Conservation (phyloP, 345 rosid species). For the Lenwebbia sp. region DNA sequence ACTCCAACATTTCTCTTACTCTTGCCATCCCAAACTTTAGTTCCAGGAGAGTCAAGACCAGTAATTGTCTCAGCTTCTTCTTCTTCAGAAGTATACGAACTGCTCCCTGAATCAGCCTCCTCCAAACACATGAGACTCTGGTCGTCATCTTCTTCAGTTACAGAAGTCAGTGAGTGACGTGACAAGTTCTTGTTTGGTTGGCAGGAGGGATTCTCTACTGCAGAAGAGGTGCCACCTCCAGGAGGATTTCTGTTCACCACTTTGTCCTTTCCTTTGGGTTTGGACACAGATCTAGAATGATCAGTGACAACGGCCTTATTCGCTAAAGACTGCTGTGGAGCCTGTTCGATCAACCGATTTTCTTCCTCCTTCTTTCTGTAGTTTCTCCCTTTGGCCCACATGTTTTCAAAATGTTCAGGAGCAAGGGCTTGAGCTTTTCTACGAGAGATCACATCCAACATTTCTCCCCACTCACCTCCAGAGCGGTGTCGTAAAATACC, state of each 20-base stretch:
- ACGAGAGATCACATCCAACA: slow-evolving; percentile 66
- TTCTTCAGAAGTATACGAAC: slow-evolving; percentile 68
- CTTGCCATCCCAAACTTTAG: slow-evolving; percentile 94
- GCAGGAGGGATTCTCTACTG: slow-evolving; percentile 11
- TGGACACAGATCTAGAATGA: slow-evolving; percentile 9
- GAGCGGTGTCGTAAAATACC: slow-evolving; percentile 32
- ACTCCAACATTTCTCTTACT: slow-evolving; percentile 63
- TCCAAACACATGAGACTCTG: slow-evolving; percentile 13
- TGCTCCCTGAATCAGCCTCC: slow-evolving; percentile 44
- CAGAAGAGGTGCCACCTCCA: slow-evolving; percentile 5
- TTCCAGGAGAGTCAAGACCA: slow-evolving; percentile 88
- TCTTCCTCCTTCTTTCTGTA: slow-evolving; percentile 49
- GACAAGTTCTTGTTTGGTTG: slow-evolving; percentile 19
- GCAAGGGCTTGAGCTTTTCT: slow-evolving; percentile 88
- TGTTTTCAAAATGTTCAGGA: slow-evolving; percentile 89
- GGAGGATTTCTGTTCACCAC: slow-evolving; percentile 11
- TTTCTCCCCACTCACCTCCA: slow-evolving; percentile 74
- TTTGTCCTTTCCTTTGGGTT: slow-evolving; percentile 18
- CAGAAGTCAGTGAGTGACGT: slow-evolving; percentile 20
- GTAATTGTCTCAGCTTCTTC: slow-evolving; percentile 54
- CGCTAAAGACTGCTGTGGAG: slow-evolving; percentile 20
- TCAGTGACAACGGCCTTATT: slow-evolving; percentile 18
- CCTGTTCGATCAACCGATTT: slow-evolving; percentile 23
- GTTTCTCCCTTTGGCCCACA: slow-evolving; percentile 97
- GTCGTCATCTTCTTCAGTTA: slow-evolving; percentile 45